These are phyloP conservation scores for Fusarium begoniae DNA, from an alignment of 2,329 filamentous ascomycete genomes.

Conservation along the genomic window DNA sequence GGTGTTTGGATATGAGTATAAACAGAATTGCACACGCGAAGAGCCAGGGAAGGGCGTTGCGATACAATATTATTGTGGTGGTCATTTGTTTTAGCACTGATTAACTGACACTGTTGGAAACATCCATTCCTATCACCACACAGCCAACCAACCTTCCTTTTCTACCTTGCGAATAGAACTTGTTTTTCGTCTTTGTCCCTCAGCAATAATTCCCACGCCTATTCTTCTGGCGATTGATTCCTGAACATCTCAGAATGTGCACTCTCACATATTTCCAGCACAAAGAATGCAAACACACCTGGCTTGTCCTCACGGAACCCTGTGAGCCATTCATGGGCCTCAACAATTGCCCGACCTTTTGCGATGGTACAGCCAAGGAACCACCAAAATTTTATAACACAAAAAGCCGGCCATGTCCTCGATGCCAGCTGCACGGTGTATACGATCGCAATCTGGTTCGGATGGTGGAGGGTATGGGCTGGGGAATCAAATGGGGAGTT, in stretches of 20 bases:
- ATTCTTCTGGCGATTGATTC: background rate
- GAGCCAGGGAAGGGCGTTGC: constrained; percentile 4
- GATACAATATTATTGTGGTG: background rate
- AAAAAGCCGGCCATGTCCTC: constrained; percentile 52
- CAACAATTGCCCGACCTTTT: constrained; percentile 56
- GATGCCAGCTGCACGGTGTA: constrained; percentile 49
- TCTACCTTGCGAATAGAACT: background rate
- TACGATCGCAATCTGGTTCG: constrained; percentile 61
- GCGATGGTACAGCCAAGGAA: constrained; percentile 50
- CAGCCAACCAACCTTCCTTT: background rate
- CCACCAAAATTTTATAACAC: constrained; percentile 50
- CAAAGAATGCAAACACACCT: constrained; percentile 61
- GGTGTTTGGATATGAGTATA: constrained; percentile 3
- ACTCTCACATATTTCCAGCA: constrained; percentile 58
- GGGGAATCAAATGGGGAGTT: constrained; percentile 58
- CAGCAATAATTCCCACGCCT: background rate
- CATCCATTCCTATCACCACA: background rate
- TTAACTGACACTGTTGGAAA: constrained; percentile 12
- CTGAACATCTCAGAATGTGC: constrained; percentile 53
- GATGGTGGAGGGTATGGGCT: constrained; percentile 55
- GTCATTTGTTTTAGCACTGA: constrained; percentile 1
- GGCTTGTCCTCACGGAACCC: constrained; percentile 57
- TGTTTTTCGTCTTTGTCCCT: background rate
- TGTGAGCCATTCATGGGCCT: constrained; percentile 63
- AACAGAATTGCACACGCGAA: background rate